Conservation (phyloP, 2,329 filamentous ascomycete species). For the Aspergillus cejpii region DNA sequence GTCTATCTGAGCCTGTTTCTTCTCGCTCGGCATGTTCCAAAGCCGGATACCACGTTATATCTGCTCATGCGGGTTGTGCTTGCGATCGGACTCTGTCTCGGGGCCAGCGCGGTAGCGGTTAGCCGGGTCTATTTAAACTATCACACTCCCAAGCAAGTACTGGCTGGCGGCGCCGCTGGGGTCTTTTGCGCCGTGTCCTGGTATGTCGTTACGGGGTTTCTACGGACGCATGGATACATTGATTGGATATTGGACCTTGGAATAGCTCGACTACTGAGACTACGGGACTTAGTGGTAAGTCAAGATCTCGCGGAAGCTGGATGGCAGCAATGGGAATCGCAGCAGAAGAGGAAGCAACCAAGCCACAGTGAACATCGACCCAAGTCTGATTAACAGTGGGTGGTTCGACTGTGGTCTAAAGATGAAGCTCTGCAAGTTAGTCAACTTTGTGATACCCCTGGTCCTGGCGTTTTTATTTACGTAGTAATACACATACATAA, state of each 20-base stretch:
- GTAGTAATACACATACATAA: too few relatives aligned
- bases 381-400: conserved; percentile 25
- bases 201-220: conserved; percentile 65
- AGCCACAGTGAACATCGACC: conserved; percentile 15
- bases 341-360: conserved; percentile 34
- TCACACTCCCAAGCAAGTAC: conserved; percentile 79
- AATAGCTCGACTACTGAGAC: conserved; percentile 58
- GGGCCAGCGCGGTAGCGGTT: conserved; percentile 64
- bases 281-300: conserved; percentile 76
- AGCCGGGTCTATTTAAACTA: conserved; percentile 89
- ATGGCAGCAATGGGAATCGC: conserved; percentile 82
- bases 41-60: conserved; percentile 38
- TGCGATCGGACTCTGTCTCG: conserved; percentile 52
- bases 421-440: too few relatives aligned
- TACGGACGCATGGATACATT: conserved; percentile 63
- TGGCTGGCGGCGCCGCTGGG: conserved; percentile 70
- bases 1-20: conserved; percentile 79
- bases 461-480: too few relatives aligned
- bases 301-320: conserved; percentile 88
- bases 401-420: neutral
- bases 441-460: too few relatives aligned
- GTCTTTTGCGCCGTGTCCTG: conserved; percentile 64
- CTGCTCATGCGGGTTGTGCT: conserved; percentile 53
- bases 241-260: conserved; percentile 64
- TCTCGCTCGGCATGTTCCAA: conserved; percentile 64